Percentiles rank a stretch among this genome's conserved stretches.
Conservation (phyloP, 2,329 filamentous ascomycete species). For the Colletotrichum gloeosporioides region DNA sequence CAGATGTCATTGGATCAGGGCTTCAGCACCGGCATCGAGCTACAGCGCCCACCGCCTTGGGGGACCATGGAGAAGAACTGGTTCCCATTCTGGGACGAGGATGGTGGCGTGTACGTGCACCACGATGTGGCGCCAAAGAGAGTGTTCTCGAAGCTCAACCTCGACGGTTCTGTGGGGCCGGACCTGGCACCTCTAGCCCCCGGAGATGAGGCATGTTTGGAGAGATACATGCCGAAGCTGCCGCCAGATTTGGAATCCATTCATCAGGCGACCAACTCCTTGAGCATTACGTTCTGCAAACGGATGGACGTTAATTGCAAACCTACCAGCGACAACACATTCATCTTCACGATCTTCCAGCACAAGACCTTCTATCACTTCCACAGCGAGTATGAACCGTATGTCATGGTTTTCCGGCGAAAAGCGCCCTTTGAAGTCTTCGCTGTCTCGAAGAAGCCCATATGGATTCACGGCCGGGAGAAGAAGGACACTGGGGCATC, state of each 20-base stretch:
- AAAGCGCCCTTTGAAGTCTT: conserved; percentile 54
- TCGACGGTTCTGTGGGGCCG: conserved; percentile 50
- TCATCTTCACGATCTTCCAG: conserved; percentile 60
- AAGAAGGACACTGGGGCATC: conserved; percentile 37
- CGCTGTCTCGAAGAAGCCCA: conserved; percentile 52
- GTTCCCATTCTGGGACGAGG: conserved; percentile 64
- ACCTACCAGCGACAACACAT: conserved; percentile 52
- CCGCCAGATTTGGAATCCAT: conserved; percentile 47
- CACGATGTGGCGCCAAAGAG: conserved; percentile 57
- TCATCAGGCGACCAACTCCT: conserved; percentile 66
- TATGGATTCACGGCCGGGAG: conserved; percentile 61
- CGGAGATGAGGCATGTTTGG: conserved; percentile 51
- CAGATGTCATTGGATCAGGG: conserved; percentile 28
- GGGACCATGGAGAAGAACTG: conserved; percentile 63
- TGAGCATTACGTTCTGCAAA: conserved; percentile 59
- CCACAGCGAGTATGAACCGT: conserved; percentile 61
- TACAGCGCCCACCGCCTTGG: conserved; percentile 54
- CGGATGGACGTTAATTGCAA: conserved; percentile 49
- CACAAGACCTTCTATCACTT: conserved; percentile 55
- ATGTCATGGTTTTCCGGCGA: conserved; percentile 56
- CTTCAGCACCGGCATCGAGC: conserved; percentile 52
- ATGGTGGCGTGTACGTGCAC: conserved; percentile 53
- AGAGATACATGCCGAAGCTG: conserved; percentile 47
- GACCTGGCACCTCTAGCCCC: conserved; percentile 47
- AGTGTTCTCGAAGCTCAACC: conserved; percentile 49